Percentiles rank a stretch among this genome's conserved stretches.
phyloP scores from a whole-genome alignment of 305 asterid genomes.

The Ilex paraguariensis region DNA sequence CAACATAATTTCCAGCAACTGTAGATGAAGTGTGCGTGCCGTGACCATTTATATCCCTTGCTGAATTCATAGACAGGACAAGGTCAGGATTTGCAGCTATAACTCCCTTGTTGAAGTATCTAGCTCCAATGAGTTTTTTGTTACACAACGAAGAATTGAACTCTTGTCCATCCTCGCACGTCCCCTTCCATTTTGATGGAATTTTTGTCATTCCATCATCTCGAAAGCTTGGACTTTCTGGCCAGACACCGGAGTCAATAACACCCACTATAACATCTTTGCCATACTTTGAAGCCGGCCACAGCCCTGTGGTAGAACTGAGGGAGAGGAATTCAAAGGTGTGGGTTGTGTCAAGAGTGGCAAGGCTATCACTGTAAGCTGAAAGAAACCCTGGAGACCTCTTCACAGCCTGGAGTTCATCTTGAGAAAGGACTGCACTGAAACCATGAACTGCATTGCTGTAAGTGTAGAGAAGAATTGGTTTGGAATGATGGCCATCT shows the following conservation, averaged over 20 bases:
- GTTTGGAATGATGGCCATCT: background rate
- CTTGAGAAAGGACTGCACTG: conserved; percentile 29
- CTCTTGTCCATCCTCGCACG: conserved; percentile 35
- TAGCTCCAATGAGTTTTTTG: conserved; percentile 36
- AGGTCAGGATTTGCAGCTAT: conserved; percentile 19
- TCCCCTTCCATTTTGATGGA: conserved; percentile 49
- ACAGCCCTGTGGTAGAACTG: conserved; percentile 29
- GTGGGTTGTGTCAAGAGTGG: too few relatives aligned
- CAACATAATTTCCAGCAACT: conserved; percentile 40
- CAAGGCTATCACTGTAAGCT: conserved; percentile 31
- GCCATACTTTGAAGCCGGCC: conserved; percentile 50
- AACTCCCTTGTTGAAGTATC: conserved; percentile 34
- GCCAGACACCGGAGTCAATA: conserved; percentile 46
- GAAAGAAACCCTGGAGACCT: conserved; percentile 37
- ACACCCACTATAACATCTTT: conserved; percentile 47
- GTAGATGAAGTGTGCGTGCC: conserved; percentile 53
- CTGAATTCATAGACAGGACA: conserved; percentile 25
- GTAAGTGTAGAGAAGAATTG: conserved; percentile 32
- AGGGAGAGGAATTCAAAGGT: conserved; percentile 8
- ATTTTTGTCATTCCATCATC: conserved; percentile 41
- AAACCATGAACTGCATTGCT: conserved; percentile 40
- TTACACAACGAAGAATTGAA: conserved; percentile 46
- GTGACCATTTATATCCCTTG: conserved; percentile 40
- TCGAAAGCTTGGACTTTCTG: conserved; percentile 37
- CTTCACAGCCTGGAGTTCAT: conserved; percentile 26